Evolutionary conservation across 257 asterid genomes (phyloP).

Genomic region (Ocimum tenuiflorum): DNA sequence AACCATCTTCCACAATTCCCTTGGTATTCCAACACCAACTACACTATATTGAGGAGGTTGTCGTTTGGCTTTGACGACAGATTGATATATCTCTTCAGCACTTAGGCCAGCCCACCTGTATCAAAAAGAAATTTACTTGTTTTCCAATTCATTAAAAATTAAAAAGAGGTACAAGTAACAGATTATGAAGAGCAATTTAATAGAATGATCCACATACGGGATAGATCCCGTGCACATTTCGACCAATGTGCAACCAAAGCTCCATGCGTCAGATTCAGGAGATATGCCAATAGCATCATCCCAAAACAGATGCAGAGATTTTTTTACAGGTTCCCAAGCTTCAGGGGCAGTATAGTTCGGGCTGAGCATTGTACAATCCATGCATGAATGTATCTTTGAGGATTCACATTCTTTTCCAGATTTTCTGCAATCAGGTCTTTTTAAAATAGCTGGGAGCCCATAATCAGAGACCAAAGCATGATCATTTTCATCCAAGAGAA

Average conservation of each 20-base stretch:
- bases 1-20: conserved; percentile 98
- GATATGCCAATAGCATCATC: conserved; percentile 98
- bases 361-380: conserved; percentile 98
- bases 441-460: conserved; percentile 90
- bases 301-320: conserved; percentile 90
- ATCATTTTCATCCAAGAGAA: conserved; percentile 84
- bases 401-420: conserved; percentile 75
- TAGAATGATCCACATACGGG: conserved; percentile 61
- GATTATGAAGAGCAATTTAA: conserved; percentile 6
- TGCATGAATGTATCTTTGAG: conserved; percentile 79
- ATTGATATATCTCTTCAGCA: conserved; percentile 80
- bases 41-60: conserved; percentile 98
- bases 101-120: conserved; percentile 93
- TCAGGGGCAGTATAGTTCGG: conserved; percentile 98
- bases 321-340: conserved; percentile 98
- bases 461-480: conserved; percentile 95
- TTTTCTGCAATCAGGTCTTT: conserved; percentile 76
- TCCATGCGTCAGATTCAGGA: conserved; percentile 97
- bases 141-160: conserved; percentile 19
- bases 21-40: conserved; percentile 95
- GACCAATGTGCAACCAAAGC: conserved; percentile 97
- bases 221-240: conserved; percentile 99
- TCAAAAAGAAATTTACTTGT: conserved; percentile 20
- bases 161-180: conserved; percentile 3
- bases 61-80: conserved; percentile 73